These are phyloP conservation scores for Aphanomyces astaci DNA, from an alignment of 352 stramenopile species.

Conservation along the genomic window DNA sequence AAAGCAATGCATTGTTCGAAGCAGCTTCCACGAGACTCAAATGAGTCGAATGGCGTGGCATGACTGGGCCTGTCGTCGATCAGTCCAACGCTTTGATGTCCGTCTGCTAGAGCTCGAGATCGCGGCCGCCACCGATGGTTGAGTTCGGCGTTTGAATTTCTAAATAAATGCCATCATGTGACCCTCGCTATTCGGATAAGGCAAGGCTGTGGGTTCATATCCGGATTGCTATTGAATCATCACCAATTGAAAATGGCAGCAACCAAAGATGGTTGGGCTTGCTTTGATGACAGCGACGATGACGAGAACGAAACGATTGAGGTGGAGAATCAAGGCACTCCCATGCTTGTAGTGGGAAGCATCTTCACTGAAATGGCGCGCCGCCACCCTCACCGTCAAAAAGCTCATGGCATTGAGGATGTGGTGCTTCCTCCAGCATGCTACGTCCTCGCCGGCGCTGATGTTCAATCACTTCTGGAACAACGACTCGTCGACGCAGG, in stretches of 20 bases:
- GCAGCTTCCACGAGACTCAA: too few species aligned
- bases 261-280: neutral
- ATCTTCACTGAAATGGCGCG: slow-evolving; percentile 4
- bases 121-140: neutral
- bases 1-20: too few species aligned
- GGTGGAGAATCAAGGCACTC: neutral
- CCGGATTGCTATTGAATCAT: neutral
- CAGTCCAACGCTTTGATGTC: neutral
- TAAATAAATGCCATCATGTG: neutral
- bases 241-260: neutral
- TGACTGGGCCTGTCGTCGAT: neutral
- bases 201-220: neutral
- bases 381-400: neutral
- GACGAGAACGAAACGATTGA: neutral
- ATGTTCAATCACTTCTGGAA: neutral
- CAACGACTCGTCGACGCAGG: slow-evolving; percentile 7
- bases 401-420: slow-evolving; percentile 1
- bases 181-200: neutral
- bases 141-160: slow-evolving; percentile 10
- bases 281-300: slow-evolving; percentile 16
- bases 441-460: neutral
- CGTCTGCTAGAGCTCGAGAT: neutral
- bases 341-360: neutral
- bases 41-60: neutral
- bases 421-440: neutral